phyloP scores from a whole-genome alignment of 495 filamentous ascomycete species.

The Glonium stellatum region DNA sequence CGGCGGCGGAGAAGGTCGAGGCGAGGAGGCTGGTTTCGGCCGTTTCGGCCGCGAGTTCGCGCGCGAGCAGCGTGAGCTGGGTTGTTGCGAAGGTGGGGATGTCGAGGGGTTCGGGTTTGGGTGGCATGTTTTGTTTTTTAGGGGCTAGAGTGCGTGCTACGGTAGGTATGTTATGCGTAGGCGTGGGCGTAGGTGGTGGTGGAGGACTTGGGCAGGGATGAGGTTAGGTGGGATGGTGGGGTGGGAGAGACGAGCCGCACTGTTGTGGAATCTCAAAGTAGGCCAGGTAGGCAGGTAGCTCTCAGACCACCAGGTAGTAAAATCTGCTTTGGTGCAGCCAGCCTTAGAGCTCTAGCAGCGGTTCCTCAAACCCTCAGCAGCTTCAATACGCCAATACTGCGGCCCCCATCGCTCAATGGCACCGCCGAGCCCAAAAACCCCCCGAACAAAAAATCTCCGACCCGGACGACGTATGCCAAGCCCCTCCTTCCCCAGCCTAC shows the following conservation, averaged over 20 bases:
- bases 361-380: no score
- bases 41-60: constrained; percentile 75
- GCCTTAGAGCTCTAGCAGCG: no score
- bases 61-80: constrained; percentile 69
- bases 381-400: no score
- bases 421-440: background rate
- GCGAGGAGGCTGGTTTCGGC: constrained; percentile 65
- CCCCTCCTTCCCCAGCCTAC: background rate
- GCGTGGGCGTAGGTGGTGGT: background rate
- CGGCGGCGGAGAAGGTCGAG: constrained; percentile 59
- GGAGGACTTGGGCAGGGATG: background rate
- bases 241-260: background rate
- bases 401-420: background rate
- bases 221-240: background rate
- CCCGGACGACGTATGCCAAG: background rate
- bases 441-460: background rate
- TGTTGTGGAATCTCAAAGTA: no score
- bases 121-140: constrained; percentile 8
- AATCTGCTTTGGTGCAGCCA: no score
- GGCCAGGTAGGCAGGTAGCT: no score
- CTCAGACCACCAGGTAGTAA: no score
- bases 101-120: constrained; percentile 37
- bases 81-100: constrained; percentile 69
- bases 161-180: background rate
- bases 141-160: background rate